Percentiles rank a stretch among this genome's conserved stretches.
These are phyloP conservation scores for Kwoniella mangroviensis DNA, from an alignment of 768 basidiomycete genomes.

Conservation along the genomic window DNA sequence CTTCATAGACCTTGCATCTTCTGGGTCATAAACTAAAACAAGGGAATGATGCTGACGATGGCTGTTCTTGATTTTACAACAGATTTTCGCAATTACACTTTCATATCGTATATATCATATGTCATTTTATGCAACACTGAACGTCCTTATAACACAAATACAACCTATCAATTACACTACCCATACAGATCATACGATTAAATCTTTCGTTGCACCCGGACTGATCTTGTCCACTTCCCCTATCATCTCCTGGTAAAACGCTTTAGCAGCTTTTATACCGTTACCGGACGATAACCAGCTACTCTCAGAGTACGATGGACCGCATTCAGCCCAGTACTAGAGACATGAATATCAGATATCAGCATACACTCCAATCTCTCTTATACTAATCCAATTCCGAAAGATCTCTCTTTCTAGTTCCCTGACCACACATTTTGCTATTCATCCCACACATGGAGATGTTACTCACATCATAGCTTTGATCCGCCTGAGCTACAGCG, in stretches of 20 bases:
- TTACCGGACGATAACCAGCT: constrained; percentile 15
- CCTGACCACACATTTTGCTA: no score
- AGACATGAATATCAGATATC: not conserved
- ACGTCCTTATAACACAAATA: not conserved
- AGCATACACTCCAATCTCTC: not conserved
- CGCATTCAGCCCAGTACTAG: constrained; percentile 33
- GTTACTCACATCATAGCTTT: constrained; percentile 25
- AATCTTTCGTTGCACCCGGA: constrained; percentile 16
- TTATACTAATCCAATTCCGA: not conserved
- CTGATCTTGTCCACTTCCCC: constrained; percentile 20
- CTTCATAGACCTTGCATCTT: not conserved
- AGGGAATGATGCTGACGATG: not conserved
- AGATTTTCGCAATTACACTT: no score
- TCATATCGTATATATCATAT: no score
- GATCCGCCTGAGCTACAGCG: constrained; percentile 13
- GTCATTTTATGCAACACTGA: not conserved
- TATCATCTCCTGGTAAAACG: constrained; percentile 19
- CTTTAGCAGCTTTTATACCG: constrained; percentile 19
- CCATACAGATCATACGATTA: not conserved
- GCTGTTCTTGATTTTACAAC: no score
- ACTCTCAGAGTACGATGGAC: constrained; percentile 17
- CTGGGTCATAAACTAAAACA: not conserved
- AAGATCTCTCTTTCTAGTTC: no score
- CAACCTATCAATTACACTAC: not conserved
- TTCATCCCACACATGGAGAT: no score